phyloP scores from a whole-genome alignment of 306 rosid genomes.

The Fragaria ananassa region DNA sequence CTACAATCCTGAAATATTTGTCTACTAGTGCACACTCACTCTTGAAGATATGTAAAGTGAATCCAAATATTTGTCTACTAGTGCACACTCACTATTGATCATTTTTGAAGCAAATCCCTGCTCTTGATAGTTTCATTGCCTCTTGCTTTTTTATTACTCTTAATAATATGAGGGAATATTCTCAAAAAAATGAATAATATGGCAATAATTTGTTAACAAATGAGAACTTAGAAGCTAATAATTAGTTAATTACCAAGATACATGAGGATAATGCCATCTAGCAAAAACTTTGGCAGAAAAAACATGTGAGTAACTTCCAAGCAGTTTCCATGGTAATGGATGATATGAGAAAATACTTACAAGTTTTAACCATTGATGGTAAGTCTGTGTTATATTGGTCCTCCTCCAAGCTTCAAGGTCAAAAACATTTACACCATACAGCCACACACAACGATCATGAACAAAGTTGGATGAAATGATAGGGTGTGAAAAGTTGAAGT shows the following conservation, averaged over 20 bases:
- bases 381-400: constrained; percentile 62
- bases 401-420: constrained; percentile 88
- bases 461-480: constrained; percentile 57
- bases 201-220: neutral
- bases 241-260: neutral
- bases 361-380: constrained; percentile 65
- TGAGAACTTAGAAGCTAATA: neutral
- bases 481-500: constrained; percentile 79
- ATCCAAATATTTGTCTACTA: neutral
- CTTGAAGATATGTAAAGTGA: neutral
- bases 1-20: neutral
- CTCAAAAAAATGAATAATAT: no score
- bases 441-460: constrained; percentile 62
- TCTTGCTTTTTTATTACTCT: neutral
- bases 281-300: neutral
- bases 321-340: neutral
- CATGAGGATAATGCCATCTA: neutral
- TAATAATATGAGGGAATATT: neutral
- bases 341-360: constrained; percentile 44
- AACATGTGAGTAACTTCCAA: neutral
- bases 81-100: neutral
- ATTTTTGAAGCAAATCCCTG: neutral
- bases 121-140: no score
- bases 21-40: neutral
- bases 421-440: constrained; percentile 65